phyloP scores from a whole-genome alignment of 495 filamentous ascomycete genomes.

The Daldinia bambusicola region DNA sequence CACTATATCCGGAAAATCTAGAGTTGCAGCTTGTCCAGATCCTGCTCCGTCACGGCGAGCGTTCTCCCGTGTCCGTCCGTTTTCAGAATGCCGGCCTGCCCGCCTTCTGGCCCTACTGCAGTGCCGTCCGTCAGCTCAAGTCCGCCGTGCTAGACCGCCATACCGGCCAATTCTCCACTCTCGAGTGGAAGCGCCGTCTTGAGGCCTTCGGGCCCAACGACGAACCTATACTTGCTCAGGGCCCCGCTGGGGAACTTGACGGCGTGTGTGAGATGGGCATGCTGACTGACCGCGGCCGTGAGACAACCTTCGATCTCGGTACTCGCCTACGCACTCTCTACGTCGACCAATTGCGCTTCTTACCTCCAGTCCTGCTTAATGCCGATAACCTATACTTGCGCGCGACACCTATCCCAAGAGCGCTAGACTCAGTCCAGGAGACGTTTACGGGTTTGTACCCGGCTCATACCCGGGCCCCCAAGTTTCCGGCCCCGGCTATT shows the following conservation, averaged over 20 bases:
- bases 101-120: constrained; percentile 94
- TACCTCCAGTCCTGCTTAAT: constrained; percentile 72
- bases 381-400: constrained; percentile 84
- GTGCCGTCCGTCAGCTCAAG: constrained; percentile 74
- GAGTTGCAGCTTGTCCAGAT: constrained; percentile 91
- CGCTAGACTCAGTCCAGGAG: constrained; percentile 89
- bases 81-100: constrained; percentile 89
- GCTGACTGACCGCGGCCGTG: constrained; percentile 85
- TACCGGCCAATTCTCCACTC: constrained; percentile 64
- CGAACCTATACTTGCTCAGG: constrained; percentile 71
- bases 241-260: constrained; percentile 75
- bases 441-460: constrained; percentile 92
- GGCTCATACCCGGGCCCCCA: constrained; percentile 64
- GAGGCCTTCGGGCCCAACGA: constrained; percentile 83
- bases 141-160: constrained; percentile 69
- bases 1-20: constrained; percentile 81
- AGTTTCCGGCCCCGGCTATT: constrained; percentile 77
- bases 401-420: constrained; percentile 83
- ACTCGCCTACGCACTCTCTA: constrained; percentile 83
- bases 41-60: constrained; percentile 90
- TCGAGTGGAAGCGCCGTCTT: constrained; percentile 81
- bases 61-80: constrained; percentile 83
- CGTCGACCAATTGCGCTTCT: constrained; percentile 85
- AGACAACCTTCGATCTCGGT: constrained; percentile 85
- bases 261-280: constrained; percentile 85